Conservation (phyloP, 352 stramenopile species). For the Globisporangium solare region DNA sequence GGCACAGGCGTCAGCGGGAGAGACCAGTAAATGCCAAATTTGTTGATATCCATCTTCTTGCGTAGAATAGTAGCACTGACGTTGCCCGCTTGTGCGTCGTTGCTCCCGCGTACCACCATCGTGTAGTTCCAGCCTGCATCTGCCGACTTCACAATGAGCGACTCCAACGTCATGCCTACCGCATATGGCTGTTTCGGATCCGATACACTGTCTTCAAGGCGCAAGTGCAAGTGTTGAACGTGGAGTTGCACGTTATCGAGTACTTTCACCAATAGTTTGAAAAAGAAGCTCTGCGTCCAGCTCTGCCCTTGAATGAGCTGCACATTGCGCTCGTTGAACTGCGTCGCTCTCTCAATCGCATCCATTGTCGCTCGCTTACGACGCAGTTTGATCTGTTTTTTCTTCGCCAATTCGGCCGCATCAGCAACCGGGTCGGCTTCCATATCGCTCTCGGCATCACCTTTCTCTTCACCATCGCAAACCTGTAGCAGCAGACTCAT, state of each 20-base stretch:
- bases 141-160: conserved; percentile 78
- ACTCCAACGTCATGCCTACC: conserved; percentile 69
- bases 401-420: conserved; percentile 15
- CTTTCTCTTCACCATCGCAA: conserved; percentile 22
- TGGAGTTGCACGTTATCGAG: conserved; percentile 85
- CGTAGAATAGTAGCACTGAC: conserved; percentile 40
- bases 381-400: conserved; percentile 37
- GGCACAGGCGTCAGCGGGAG: conserved; percentile 46
- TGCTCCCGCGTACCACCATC: conserved; percentile 44
- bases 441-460: neutral
- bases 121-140: conserved; percentile 83
- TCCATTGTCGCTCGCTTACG: conserved; percentile 76
- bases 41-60: conserved; percentile 82
- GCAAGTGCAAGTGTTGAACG: conserved; percentile 69
- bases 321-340: conserved; percentile 47
- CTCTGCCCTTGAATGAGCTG: conserved; percentile 17
- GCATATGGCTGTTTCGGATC: conserved; percentile 38
- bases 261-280: conserved; percentile 75
- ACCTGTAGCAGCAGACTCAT: conserved; percentile 69
- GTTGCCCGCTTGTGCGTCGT: conserved; percentile 5
- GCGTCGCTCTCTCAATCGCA: conserved; percentile 68
- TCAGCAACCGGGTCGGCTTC: conserved; percentile 1
- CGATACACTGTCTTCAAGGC: conserved; percentile 67
- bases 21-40: conserved; percentile 80
- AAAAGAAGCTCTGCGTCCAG: conserved; percentile 75